Percentiles rank a stretch among this genome's conserved stretches.
These are phyloP conservation scores for peach (Prunus persica) DNA, from an alignment of 306 rosid genomes.

Conservation along the genomic window DNA sequence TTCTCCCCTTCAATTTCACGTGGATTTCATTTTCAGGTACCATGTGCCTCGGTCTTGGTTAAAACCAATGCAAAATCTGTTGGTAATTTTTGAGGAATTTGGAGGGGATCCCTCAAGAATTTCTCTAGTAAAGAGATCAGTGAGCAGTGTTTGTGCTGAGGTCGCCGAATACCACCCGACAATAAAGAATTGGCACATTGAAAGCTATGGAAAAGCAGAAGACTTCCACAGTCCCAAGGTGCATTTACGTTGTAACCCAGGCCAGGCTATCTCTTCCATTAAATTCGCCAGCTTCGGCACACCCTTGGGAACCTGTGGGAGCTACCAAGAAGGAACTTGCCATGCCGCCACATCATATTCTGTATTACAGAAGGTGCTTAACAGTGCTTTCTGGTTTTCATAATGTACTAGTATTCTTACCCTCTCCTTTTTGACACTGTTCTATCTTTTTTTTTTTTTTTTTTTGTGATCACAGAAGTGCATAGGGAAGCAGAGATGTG, in stretches of 20 bases:
- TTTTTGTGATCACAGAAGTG: slow-evolving; percentile 60
- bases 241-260: slow-evolving; percentile 75
- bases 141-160: slow-evolving; percentile 78
- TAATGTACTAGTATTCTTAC: not conserved
- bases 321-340: slow-evolving; percentile 81
- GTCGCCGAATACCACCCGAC: slow-evolving; percentile 90
- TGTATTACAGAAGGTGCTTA: slow-evolving; percentile 70
- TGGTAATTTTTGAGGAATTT: slow-evolving; percentile 93
- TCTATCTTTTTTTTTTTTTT: too few relatives aligned
- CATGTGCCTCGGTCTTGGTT: slow-evolving; percentile 96
- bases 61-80: slow-evolving; percentile 72
- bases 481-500: slow-evolving; percentile 72
- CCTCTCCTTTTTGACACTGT: not conserved
- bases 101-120: slow-evolving; percentile 90
- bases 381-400: slow-evolving; percentile 16
- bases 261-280: slow-evolving; percentile 77
- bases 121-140: slow-evolving; percentile 77
- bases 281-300: slow-evolving; percentile 99
- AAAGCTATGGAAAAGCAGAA: slow-evolving; percentile 73
- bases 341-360: slow-evolving; percentile 71
- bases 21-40: slow-evolving; percentile 60
- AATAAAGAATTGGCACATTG: slow-evolving; percentile 91
- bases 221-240: slow-evolving; percentile 83
- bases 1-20: not conserved
- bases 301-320: slow-evolving; percentile 92